Evolutionary conservation across 768 basidiomycete species (phyloP), one percentile per base, ranked within the genome.

Genomic region (Crassisporium funariophilum): DNA sequence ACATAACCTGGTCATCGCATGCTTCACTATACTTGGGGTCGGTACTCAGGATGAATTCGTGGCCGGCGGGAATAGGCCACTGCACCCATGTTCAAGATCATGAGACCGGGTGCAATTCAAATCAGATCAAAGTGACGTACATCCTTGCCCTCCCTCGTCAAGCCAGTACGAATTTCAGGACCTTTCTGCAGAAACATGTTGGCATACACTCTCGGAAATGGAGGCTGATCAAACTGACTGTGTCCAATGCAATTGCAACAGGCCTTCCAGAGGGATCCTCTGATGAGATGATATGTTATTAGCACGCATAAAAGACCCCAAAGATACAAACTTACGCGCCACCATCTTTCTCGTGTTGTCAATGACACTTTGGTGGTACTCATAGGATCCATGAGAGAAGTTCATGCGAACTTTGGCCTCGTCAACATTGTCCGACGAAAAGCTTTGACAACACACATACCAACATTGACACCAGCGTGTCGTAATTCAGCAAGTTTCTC

Each of bases 301-400:
- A 31, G 52, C 27, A 42, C 29, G 35, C 33, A 27, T 27, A 35
- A 46, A 39, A 16, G 31, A n/a, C n/a, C n/a, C n/a, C n/a, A 41
- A 33, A 16, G 31, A 36, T 36, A 33, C n/a, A 34, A 46, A 65
- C 82, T 58, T 56, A 93, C 92, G 71, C 34, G 82, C 81, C 44
- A 91, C 79, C 76, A 88, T 86, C 65, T 84, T 86, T 61, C 95
- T 80, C 41, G 93, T 88, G 77, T 98, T 98, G 75, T 98, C 95
- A 65, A 99, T 93, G 57, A 98, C 97, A 55, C 91, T 94, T 74
- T 99, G 94, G 74, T 98, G 97, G 68, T 95, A 98, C 61, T 94
- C 93, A 70, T 99, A 95, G 46, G 87, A 88, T 37, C 97, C 97
- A 83, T 99, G 97, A 44, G 95, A 98, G 69, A 98, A 99, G 81